phyloP scores from a whole-genome alignment of 345 rosid species.

The Combretum micranthum region DNA sequence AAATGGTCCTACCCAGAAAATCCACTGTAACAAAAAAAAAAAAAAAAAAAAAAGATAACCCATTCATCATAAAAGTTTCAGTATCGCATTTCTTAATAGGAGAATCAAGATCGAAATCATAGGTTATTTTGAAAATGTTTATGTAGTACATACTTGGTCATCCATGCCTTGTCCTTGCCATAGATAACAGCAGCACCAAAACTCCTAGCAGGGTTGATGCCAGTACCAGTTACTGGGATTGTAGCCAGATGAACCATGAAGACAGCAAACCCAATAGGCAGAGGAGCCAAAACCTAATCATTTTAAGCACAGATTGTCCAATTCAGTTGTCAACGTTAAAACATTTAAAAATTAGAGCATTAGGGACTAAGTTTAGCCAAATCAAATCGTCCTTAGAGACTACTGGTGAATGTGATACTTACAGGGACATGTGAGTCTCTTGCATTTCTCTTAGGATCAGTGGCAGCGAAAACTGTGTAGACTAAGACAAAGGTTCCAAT shows the following conservation, averaged over 20 bases:
- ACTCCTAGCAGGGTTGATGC: conserved; percentile 96
- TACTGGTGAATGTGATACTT: conserved; percentile 10
- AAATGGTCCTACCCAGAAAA: conserved; percentile 95
- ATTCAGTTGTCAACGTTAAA: not conserved
- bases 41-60: not conserved
- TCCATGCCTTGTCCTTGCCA: conserved; percentile 75
- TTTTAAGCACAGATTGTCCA: not conserved
- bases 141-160: conserved; percentile 53
- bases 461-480: conserved; percentile 76
- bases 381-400: not conserved
- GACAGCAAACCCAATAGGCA: conserved; percentile 93
- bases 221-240: conserved; percentile 88
- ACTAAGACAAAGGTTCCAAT: conserved; percentile 74
- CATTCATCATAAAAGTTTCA: not conserved
- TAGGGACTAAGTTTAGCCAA: not conserved
- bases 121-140: not conserved
- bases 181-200: conserved; percentile 91
- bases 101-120: not conserved
- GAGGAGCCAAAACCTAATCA: conserved; percentile 87
- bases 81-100: too few relatives aligned
- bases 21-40: conserved; percentile 47
- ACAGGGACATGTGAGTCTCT: conserved; percentile 80
- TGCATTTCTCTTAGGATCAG: conserved; percentile 70
- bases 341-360: not conserved
- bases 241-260: conserved; percentile 96